These are phyloP conservation scores for Meyerozyma athensensis DNA, from an alignment of 1,139 yeast species.

Conservation along the genomic window DNA sequence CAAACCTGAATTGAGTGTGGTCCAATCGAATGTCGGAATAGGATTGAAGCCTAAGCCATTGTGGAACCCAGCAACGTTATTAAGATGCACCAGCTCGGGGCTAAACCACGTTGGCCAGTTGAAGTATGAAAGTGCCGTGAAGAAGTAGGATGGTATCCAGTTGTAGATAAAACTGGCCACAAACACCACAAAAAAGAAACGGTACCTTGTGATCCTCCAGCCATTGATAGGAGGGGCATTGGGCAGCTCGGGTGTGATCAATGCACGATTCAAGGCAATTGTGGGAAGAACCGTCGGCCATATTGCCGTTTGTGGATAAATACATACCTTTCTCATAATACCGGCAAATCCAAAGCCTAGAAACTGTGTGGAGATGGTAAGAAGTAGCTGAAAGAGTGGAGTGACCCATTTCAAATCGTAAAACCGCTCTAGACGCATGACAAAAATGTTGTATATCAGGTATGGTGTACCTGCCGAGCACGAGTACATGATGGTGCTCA, in stretches of 20 bases:
- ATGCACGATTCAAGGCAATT: slow-evolving; percentile 40
- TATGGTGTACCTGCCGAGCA: slow-evolving; percentile 45
- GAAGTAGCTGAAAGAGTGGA: slow-evolving; percentile 32
- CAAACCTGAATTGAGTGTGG: slow-evolving; percentile 22
- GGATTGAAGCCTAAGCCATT: slow-evolving; percentile 43
- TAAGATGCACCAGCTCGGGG: slow-evolving; percentile 36
- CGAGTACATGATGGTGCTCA: slow-evolving; percentile 39
- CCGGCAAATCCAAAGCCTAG: slow-evolving; percentile 47
- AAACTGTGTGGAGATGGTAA: slow-evolving; percentile 40
- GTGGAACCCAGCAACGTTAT: slow-evolving; percentile 34
- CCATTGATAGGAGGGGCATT: slow-evolving; percentile 26
- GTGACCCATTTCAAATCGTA: slow-evolving; percentile 45
- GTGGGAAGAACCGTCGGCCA: slow-evolving; percentile 48
- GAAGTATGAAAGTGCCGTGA: slow-evolving; percentile 38
- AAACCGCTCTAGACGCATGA: slow-evolving; percentile 41
- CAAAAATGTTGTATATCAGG: slow-evolving; percentile 41
- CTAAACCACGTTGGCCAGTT: slow-evolving; percentile 48
- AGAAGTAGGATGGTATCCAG: slow-evolving; percentile 41
- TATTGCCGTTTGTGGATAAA: slow-evolving; percentile 40
- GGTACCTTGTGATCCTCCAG: slow-evolving; percentile 37
- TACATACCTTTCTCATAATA: slow-evolving; percentile 41
- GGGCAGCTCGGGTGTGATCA: slow-evolving; percentile 29
- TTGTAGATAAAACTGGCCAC: slow-evolving; percentile 33
- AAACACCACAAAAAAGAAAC: slow-evolving; percentile 34
- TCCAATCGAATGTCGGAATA: slow-evolving; percentile 44